A percentile compares a stretch with the other conserved stretches of the same genome.
These are phyloP conservation scores for Alternaria solani DNA, from an alignment of 2,329 filamentous ascomycete species.

Conservation along the genomic window DNA sequence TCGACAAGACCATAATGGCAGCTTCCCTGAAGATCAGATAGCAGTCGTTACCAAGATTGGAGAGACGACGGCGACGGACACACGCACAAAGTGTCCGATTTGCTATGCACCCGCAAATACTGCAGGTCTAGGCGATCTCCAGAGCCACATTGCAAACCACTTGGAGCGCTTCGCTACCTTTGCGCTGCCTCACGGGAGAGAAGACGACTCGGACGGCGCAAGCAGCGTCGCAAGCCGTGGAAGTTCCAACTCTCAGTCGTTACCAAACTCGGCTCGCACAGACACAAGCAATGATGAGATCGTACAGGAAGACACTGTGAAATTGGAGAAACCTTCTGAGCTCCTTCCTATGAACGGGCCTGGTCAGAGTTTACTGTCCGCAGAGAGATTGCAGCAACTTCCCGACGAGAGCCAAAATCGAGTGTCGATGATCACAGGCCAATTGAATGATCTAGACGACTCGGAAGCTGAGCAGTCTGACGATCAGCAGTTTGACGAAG, in stretches of 20 bases:
- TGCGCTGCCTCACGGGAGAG: constrained; percentile 39
- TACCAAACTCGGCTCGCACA: constrained; percentile 28
- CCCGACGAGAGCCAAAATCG: constrained; percentile 35
- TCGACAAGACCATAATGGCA: constrained; percentile 37
- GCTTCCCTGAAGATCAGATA: constrained; percentile 40
- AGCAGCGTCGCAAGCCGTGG: constrained; percentile 44
- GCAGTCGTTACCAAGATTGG: constrained; percentile 42
- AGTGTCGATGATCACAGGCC: constrained; percentile 26
- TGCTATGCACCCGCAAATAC: constrained; percentile 36
- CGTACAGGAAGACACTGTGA: too few species aligned
- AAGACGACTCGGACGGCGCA: constrained; percentile 42
- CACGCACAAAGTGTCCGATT: constrained; percentile 44
- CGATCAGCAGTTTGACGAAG: constrained; percentile 1
- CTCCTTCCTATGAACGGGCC: not conserved
- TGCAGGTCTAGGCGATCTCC: constrained; percentile 36
- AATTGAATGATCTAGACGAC: constrained; percentile 1
- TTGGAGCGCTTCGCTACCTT: constrained; percentile 48
- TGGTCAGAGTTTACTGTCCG: constrained; percentile 24
- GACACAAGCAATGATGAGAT: constrained; percentile 13
- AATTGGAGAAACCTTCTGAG: not conserved
- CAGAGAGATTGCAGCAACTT: constrained; percentile 34
- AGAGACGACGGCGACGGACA: constrained; percentile 44
- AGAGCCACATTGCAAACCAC: constrained; percentile 50
- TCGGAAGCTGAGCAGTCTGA: not conserved
- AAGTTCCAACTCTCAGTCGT: constrained; percentile 28